These are phyloP conservation scores for Sungouiella thailandica DNA, from an alignment of 805 yeast genomes.

Conservation along the genomic window DNA sequence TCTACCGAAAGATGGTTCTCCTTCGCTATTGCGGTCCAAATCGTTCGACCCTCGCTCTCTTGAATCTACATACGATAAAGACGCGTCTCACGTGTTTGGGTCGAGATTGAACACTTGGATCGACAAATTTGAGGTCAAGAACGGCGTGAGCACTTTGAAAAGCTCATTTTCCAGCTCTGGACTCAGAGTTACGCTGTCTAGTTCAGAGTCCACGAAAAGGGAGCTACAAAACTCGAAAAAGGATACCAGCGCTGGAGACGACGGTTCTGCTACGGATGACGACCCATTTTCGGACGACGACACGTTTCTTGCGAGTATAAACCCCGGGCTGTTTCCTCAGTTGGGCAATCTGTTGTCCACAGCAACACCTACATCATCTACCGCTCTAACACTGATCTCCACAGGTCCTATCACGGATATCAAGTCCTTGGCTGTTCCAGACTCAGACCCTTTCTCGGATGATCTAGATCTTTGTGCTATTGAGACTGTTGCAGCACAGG, in stretches of 20 bases:
- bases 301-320: constrained; percentile 10
- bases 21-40: constrained; percentile 34
- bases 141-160: background rate
- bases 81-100: background rate
- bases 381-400: no score
- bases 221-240: no score
- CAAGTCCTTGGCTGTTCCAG: no score
- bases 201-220: background rate
- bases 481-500: no score
- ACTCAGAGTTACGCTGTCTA: no score
- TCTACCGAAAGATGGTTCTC: constrained; percentile 23
- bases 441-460: constrained; percentile 16
- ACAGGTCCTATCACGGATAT: no score
- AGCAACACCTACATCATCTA: background rate
- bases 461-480: constrained; percentile 13
- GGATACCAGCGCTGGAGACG: no score
- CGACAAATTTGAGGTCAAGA: constrained; percentile 21
- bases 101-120: constrained; percentile 23
- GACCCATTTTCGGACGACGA: constrained; percentile 32
- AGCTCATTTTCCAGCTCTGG: no score
- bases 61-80: constrained; percentile 1
- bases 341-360: background rate
- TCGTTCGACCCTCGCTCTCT: constrained; percentile 23
- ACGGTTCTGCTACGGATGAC: no score
- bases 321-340: constrained; percentile 7